These are phyloP conservation scores for Rhizopus microsporus DNA, from an alignment of 371 early-diverging fungal genomes.

Conservation along the genomic window DNA sequence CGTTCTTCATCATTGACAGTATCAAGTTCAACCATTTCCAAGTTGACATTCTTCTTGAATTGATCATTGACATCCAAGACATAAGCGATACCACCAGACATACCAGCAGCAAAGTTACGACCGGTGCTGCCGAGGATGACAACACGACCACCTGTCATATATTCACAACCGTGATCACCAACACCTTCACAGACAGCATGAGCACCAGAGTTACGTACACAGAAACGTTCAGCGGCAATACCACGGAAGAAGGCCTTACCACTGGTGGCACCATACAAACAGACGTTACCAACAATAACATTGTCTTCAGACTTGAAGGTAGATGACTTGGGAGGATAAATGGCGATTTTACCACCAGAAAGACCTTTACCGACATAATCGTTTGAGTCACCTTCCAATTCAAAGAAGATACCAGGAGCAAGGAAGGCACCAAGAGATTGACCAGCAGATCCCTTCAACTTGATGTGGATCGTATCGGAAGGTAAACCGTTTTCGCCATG, in stretches of 20 bases:
- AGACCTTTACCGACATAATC: slow-evolving; percentile 98
- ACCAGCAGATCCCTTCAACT: slow-evolving; percentile 92
- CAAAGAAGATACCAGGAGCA: slow-evolving; percentile 87
- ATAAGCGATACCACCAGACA: slow-evolving; percentile 94
- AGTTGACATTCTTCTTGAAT: slow-evolving; percentile 75
- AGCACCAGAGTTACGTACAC: slow-evolving; percentile 97
- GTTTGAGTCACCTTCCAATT: slow-evolving; percentile 96
- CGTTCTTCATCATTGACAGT: slow-evolving; percentile 79
- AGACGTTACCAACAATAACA: slow-evolving; percentile 95
- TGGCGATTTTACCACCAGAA: slow-evolving; percentile 86
- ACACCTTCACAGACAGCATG: slow-evolving; percentile 94
- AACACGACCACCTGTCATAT: slow-evolving; percentile 95
- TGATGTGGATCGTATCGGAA: slow-evolving; percentile 81
- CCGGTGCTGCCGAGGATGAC: slow-evolving; percentile 85
- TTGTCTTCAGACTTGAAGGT: slow-evolving; percentile 83
- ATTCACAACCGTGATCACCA: slow-evolving; percentile 98
- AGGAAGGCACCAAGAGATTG: slow-evolving; percentile 96
- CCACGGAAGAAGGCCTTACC: slow-evolving; percentile 93
- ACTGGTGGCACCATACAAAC: slow-evolving; percentile 94
- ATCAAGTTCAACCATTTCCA: slow-evolving; percentile 89
- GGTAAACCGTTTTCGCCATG: slow-evolving; percentile 88
- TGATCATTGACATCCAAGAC: slow-evolving; percentile 65
- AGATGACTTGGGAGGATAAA: slow-evolving; percentile 84
- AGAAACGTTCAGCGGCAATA: slow-evolving; percentile 96
- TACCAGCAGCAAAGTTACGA: slow-evolving; percentile 94